phyloP scores from a whole-genome alignment of 345 rosid genomes.

The Lepidium aucheri region DNA sequence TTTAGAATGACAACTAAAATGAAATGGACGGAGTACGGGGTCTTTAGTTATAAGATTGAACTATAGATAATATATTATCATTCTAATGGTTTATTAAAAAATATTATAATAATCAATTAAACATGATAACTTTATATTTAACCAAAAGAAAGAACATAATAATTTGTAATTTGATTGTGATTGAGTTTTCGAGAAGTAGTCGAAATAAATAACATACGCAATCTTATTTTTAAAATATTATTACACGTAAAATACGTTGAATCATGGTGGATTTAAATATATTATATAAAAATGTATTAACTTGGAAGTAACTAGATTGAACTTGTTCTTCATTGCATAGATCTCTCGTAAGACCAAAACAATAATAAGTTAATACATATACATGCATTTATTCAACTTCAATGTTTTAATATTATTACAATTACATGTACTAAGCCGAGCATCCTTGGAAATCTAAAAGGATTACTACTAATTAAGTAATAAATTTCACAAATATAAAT shows the following conservation, averaged over 20 bases:
- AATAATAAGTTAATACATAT: background rate
- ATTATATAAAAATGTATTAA: background rate
- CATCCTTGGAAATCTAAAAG: background rate
- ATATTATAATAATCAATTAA: background rate
- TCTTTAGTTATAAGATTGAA: no score
- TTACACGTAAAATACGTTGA: conserved; percentile 23
- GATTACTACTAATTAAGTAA: background rate
- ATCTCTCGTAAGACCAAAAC: conserved; percentile 28
- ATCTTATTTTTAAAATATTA: background rate
- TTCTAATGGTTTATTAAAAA: no score
- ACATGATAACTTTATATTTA: background rate
- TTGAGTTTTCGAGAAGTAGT: conserved; percentile 12
- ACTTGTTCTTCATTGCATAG: conserved; percentile 10
- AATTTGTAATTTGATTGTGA: conserved; percentile 26
- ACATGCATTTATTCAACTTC: background rate
- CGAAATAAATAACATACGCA: background rate
- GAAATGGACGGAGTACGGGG: no score
- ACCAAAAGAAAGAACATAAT: conserved; percentile 20
- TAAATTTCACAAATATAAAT: background rate
- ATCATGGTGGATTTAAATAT: background rate
- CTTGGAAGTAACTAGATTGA: conserved; percentile 7
- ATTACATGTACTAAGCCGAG: background rate
- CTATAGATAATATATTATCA: no score
- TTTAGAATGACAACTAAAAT: no score
- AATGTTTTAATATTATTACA: background rate